Base-by-base conservation (phyloP, 306 rosid genomes). In the Glycyrrhiza uralensis region DNA sequence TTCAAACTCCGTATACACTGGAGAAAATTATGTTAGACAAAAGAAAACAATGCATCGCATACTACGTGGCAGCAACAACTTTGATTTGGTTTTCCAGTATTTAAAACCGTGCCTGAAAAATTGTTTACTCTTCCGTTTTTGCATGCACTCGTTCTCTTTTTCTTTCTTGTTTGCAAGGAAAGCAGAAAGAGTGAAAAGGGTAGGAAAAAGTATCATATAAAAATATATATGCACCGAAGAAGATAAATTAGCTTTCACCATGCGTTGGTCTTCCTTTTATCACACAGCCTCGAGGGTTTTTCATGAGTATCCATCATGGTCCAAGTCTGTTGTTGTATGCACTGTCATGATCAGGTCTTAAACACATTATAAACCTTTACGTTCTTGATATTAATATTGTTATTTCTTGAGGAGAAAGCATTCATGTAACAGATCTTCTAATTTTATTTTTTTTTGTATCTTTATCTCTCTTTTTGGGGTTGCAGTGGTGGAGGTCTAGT, bases 401-500 rank as follows among this genome's bases (percentile, higher is more conserved):
- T 8, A 6, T 35, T 35, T 26, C 3, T 72, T 23, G 36, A 60
- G 29, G 47, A 23, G 28, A 49, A 20, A 6, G 18, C 6, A 49
- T 24, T 28, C 22, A 26, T n/a, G 72, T 29, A 47, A 19, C 10
- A 9, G 39, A 72, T 36, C 33, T 20, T 9, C 7, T 44, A 15
- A 28, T n/a, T 32, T 49, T 0, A 35, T 42, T 45, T 5, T 23
- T 55, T 38, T 4, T 14, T 18, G 13, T 56, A n/a, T n/a, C n/a
- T n/a, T n/a, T n/a, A n/a, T 6, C 18, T 59, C 2, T 58, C 5
- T 30, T 68, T 28, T 69, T 62, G 19, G 52, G 3, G 26, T 4
- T 78, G 80, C 79, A 94, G 98, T 79, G 88, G 97, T 30, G 98
- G 96, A 22, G 88, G 97, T 5, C 32, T 87, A 51, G 80, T 81